phyloP scores from a whole-genome alignment of 2,329 filamentous ascomycete species.

The Neurospora crassa region DNA sequence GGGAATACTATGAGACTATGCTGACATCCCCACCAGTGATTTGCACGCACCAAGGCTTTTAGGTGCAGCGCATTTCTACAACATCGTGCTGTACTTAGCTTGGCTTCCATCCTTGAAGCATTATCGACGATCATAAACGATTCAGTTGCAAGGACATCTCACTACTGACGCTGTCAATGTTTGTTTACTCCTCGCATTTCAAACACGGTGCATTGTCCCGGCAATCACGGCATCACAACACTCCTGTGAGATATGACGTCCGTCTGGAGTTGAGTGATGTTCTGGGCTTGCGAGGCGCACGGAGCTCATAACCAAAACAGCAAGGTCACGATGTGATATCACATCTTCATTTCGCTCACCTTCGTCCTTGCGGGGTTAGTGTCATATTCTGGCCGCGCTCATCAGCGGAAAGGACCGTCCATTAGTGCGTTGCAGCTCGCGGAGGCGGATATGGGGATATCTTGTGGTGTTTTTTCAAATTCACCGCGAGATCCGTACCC shows the following conservation, averaged over 20 bases:
- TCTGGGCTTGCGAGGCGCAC: not conserved
- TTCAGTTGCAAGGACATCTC: not conserved
- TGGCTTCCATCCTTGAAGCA: not conserved
- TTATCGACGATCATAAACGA: not conserved
- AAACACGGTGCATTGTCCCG: not conserved
- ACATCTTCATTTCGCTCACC: not conserved
- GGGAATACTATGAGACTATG: not conserved
- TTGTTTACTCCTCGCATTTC: not conserved
- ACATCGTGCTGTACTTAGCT: too few relatives aligned
- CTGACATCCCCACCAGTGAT: not conserved
- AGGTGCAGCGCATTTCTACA: not conserved
- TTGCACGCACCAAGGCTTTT: not conserved
- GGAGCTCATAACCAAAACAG: not conserved
- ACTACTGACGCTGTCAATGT: not conserved
- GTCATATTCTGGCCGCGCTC: not conserved
- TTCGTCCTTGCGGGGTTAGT: not conserved
- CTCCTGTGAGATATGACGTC: not conserved
- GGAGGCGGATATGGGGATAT: not conserved
- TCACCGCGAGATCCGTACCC: not conserved
- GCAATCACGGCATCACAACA: not conserved
- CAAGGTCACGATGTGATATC: not conserved
- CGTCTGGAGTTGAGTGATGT: not conserved
- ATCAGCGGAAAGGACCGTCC: not conserved
- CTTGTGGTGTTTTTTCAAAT: not conserved
- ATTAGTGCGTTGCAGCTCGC: not conserved